Evolutionary conservation across 164 flowering plant genomes (phyloP), one percentile per base, ranked within the genome.

Genomic region (Cinnamomum micranthum): DNA sequence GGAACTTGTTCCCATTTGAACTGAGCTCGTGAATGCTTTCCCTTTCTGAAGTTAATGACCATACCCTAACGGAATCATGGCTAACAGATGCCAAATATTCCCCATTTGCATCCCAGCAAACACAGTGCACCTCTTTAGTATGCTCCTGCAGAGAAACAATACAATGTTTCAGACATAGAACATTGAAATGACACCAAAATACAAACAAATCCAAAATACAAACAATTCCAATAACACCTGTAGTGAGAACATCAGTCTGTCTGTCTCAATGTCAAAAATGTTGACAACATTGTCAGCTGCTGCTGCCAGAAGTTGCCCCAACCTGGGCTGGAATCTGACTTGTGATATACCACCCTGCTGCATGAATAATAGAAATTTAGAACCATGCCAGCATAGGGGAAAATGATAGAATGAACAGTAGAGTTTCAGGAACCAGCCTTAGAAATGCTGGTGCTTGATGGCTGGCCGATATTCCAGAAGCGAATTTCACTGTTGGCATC

Each of bases 51-150:
- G 77, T 63, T 58, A 89, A 35, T 11, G 95, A 88, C 98, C 98
- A 93, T 68, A 93, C 85, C 75, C 87, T 92, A 66, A 92, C 94
- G 55, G 80, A 78, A 58, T 91, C 96, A 79, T 87, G 85, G 80
- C 94, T 92, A 24, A 92, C 97, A 73, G 95, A 86, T 50, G 97
- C 97, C 76, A 92, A 75, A 79, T 71, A 85, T 50, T 92, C 97
- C 71, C 98, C 98, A 79, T 75, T 90, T 59, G 80, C 81, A 80
- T 92, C 97, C 98, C 98, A 94, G 87, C 97, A 90, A 19, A 94
- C 77, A 75, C 88, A 89, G 73, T 86, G 86, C 24, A 92, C 90
- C 77, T 81, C 82, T 66, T 86, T 75, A 14, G 86, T 69, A 79
- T 94, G 97, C 58, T 94, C 97, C 97, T 94, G 82, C 70, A 68